phyloP scores from a whole-genome alignment of 2,329 filamentous ascomycete species.

The Neonectria hederae region DNA sequence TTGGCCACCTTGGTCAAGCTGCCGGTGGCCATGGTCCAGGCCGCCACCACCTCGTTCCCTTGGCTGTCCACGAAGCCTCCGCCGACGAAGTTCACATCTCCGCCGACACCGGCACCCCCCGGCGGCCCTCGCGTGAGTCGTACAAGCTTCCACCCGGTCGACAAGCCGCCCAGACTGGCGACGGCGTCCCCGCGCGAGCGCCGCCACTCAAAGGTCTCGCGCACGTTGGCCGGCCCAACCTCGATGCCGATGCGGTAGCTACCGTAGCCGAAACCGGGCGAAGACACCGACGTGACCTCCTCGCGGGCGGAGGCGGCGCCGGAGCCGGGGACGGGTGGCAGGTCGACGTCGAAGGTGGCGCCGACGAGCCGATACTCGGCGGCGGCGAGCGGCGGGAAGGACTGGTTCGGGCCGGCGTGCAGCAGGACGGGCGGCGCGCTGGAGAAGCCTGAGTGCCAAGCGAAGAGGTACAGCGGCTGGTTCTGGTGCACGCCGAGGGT shows the following conservation, averaged over 20 bases:
- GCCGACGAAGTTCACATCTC: slow-evolving; percentile 16
- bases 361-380: slow-evolving; percentile 29
- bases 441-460: slow-evolving; percentile 24
- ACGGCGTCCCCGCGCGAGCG: slow-evolving; percentile 31
- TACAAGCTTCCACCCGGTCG: slow-evolving; percentile 38
- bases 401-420: slow-evolving; percentile 33
- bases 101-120: slow-evolving; percentile 3
- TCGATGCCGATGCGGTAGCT: slow-evolving; percentile 33
- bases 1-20: slow-evolving; percentile 34
- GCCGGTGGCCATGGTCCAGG: slow-evolving; percentile 28
- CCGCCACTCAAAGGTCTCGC: slow-evolving; percentile 40
- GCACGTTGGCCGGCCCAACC: slow-evolving; percentile 26
- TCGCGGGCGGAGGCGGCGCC: slow-evolving; percentile 24
- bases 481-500: slow-evolving; percentile 32
- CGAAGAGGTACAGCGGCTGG: slow-evolving; percentile 35
- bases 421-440: slow-evolving; percentile 30
- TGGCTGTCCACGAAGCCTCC: slow-evolving; percentile 29
- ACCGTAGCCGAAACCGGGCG: slow-evolving; percentile 13
- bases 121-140: slow-evolving; percentile 26
- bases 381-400: slow-evolving; percentile 32
- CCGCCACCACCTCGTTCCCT: slow-evolving; percentile 38
- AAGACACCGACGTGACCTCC: slow-evolving; percentile 11
- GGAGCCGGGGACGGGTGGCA: slow-evolving; percentile 31
- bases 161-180: slow-evolving; percentile 23
- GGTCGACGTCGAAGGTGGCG: slow-evolving; percentile 30